Base-by-base conservation (phyloP, 805 yeast genomes). In the Candida maris region DNA sequence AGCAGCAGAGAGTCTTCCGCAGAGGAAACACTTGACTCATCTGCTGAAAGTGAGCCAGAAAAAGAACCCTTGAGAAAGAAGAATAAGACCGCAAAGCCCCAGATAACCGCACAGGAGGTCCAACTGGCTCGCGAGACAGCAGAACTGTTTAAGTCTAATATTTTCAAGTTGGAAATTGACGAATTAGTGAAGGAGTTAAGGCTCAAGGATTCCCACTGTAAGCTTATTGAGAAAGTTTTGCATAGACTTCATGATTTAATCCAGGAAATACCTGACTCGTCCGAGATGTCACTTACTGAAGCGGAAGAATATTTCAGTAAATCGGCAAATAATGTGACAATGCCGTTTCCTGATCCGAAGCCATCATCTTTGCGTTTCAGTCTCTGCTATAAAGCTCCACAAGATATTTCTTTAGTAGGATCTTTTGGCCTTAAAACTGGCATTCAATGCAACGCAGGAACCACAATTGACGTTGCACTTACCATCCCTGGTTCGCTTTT, bases 41-140 rank as follows among this genome's bases (percentile, higher is more conserved):
- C 28, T n/a, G 8, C 46, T 6, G 51, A 42, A 17, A 54, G 52
- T 15, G 56, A 47, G 18, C 18, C 38, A 4, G 35, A 30, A 12
- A 23, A 19, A 19, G 41, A 41, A 21, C 42, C 32, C 18, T 35
- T 34, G 14, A 19, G 33, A 27, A 38, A 50, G 32, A 37, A 42
- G 18, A 14, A 32, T 19, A 47, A 46, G 20, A 34, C 45, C 7
- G 38, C 44, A 30, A 40, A 21, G 19, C 16, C 42, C 2, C 48
- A 68, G 45, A 51, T 78, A 17, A 65, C 84, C 0, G 79, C 93
- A 0, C 89, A 86, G 49, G 96, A 93, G 40, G 79, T 91, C 30
- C 96, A 91, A 51, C 73, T 84, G 3, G 96, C 96, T 1, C 74
- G 95, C 51, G 97, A 89, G 59, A 85, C 97, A 1, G 93, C 95